Percentiles rank a stretch among this genome's conserved stretches.
Conservation (phyloP, 371 early-diverging fungal species). For the Mortierella sp. region DNA sequence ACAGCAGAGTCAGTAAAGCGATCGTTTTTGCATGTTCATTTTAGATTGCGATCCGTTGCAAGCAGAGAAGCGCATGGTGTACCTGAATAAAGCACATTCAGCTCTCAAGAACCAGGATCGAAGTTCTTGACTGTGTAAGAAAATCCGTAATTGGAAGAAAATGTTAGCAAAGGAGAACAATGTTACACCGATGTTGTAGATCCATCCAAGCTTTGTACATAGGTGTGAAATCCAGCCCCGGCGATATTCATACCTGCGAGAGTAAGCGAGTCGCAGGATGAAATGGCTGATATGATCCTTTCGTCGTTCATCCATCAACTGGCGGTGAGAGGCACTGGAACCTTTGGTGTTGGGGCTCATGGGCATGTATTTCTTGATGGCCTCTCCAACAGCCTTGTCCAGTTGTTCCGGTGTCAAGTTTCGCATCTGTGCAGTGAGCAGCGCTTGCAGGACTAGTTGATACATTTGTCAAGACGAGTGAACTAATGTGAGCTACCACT, state of each 20-base stretch:
- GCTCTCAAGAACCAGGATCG: slow-evolving; percentile 93
- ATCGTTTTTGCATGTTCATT: not conserved
- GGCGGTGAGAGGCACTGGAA: slow-evolving; percentile 36
- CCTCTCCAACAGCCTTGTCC: slow-evolving; percentile 67
- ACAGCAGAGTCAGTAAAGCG: not conserved
- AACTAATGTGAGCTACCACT: not conserved
- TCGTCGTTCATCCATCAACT: slow-evolving; percentile 78
- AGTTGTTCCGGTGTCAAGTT: slow-evolving; percentile 76
- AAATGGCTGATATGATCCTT: slow-evolving; percentile 96
- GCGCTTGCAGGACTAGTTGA: slow-evolving; percentile 79
- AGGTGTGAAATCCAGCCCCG: not conserved
- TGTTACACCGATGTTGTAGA: not conserved
- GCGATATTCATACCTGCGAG: slow-evolving; percentile 71
- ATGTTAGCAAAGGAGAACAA: not conserved
- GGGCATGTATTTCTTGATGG: slow-evolving; percentile 78
- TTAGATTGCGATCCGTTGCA: not conserved
- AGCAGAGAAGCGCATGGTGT: slow-evolving; percentile 1
- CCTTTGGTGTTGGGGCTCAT: slow-evolving; percentile 66
- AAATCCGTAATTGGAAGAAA: not conserved
- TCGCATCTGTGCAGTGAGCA: slow-evolving; percentile 87
- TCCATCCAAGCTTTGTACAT: not conserved
- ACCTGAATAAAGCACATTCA: slow-evolving; percentile 88
- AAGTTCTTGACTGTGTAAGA: slow-evolving; percentile 77
- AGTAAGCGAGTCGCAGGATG: slow-evolving; percentile 93
- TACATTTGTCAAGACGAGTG: not conserved